Percentiles rank a stretch among this genome's conserved stretches.
Conservation (phyloP, 2,329 filamentous ascomycete species). For the Sphaerulina vaccinii region DNA sequence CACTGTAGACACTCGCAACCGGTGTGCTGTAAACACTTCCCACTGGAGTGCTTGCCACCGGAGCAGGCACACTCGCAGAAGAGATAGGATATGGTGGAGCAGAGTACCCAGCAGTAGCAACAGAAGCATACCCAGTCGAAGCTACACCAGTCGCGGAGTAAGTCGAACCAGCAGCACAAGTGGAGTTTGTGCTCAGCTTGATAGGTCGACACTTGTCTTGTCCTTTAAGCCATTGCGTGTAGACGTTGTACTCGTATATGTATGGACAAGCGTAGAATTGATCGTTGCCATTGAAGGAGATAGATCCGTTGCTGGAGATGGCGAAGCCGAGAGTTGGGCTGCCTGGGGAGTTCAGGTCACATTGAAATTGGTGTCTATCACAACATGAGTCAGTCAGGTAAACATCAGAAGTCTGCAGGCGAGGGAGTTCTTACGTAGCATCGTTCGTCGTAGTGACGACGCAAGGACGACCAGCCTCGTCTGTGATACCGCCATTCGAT, state of each 20-base stretch:
- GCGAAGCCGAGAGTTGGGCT: conserved; percentile 18
- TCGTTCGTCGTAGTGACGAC: conserved; percentile 19
- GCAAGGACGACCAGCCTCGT: conserved; percentile 40
- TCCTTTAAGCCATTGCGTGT: conserved; percentile 16
- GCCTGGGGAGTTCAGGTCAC: conserved; percentile 17
- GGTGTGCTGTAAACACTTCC: neutral
- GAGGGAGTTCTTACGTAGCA: conserved; percentile 5
- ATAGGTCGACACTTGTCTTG: conserved; percentile 22
- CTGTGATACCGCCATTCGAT: conserved; percentile 19
- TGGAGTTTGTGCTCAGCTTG: conserved; percentile 19
- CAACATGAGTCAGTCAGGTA: neutral
- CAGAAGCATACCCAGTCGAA: conserved; percentile 8
- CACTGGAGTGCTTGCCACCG: neutral
- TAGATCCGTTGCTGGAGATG: conserved; percentile 17
- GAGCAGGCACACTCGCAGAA: neutral
- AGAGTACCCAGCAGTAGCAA: conserved; percentile 9
- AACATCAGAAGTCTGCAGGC: neutral
- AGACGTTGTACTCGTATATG: conserved; percentile 22
- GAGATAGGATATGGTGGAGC: conserved; percentile 5
- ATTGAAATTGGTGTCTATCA: conserved; percentile 22
- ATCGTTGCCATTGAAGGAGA: conserved; percentile 17
- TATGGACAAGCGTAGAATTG: conserved; percentile 24
- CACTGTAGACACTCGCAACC: too few relatives aligned
- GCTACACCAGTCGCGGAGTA: conserved; percentile 1
- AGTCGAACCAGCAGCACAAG: conserved; percentile 10